Evolutionary conservation across 306 rosid species (phyloP), one percentile per base, ranked within the genome.

Genomic region (Sphenostylis stenocarpa): DNA sequence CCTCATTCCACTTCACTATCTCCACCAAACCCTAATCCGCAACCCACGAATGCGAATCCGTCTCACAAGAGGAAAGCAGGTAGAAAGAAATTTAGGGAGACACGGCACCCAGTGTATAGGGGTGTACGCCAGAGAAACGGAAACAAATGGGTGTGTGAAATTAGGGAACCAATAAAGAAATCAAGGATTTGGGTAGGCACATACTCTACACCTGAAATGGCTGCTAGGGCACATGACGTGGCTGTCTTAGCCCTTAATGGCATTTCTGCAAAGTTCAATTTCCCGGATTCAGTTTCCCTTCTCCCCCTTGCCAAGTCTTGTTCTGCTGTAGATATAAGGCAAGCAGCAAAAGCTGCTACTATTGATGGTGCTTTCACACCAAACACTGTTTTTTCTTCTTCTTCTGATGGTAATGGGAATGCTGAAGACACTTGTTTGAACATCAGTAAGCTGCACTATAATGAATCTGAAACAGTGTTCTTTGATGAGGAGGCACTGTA

Each of bases 181-280:
- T 56, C 86, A 16, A 78, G 77, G 70, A 77, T 83, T 14, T 83
- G 86, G 86, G 13, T 83, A 0, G 86, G 86, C n/a, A 83, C 83
- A 3, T 78, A 66, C 43, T 51, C 55, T 49, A 24, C 58, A 6
- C 83, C 86, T 3, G 86, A 83, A 73, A 72, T 83, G 86, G 86
- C 86, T 0, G 86, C 83, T 78, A 78, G 77, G 86, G 86, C 86
- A 26, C 70, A 82, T 39, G 86, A 82, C 11, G 86, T 73, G 66
- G 86, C 86, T 13, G 77, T 69, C 20, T 65, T 83, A 16, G 69
- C 80, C 23, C 80, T 83, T 16, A 65, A 43, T 20, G 86, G 86
- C 48, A 16, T 24, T 41, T 48, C 79, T 3, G 83, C 86, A 0
- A 21, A 12, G 3, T 78, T 83, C 62, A 83, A 83, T 41, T 83